Base-by-base conservation (phyloP, 352 stramenopile genomes). In the Blastocystis sp. region DNA sequence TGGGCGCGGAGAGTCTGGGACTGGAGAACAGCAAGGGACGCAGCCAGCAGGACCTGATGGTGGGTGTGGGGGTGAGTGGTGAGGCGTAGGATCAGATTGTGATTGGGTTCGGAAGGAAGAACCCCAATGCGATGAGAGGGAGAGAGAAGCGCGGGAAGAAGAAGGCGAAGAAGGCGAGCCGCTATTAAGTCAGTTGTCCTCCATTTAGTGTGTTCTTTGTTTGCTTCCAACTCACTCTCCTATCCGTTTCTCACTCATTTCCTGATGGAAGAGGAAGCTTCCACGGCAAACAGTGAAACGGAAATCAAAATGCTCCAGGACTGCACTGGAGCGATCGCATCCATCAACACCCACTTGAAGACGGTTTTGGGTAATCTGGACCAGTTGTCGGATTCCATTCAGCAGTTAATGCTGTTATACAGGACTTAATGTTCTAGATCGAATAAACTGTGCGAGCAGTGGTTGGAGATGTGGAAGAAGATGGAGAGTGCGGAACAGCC, bases 71-170 rank as follows among this genome's bases (percentile, higher is more conserved):
- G 17, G 7, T 19, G 40, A 54, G 42, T 1, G 57, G 28, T 84
- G 14, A 84, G 1, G 54, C 9, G 14, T 84, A 84, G 74, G 21
- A 84, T 28, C 40, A 63, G 17, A 76, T 88, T 54, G 78, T 88
- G 1, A n/a, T 88, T 7, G 78, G 78, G 9, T 88, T 77, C 57
- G 78, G 78, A 68, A 63, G 78, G 42, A 88, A 88, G 78, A 88
- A 88, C 62, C 78, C 78, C 19, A 88, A 88, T 19, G 78, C 63
- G 19, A 88, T 88, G 78, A 77, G 66, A 65, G 78, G 78, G n/a
- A 24, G 78, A 28, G 78, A 76, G 28, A 76, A 66, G 59, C 17
- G 78, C 14, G 78, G 78, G 1, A 88, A 88, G 78, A 88, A 88
- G 68, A 76, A 88, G 45, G 43, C 65, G 21, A 88, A 88, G 74